These are phyloP conservation scores for Colletotrichum tanaceti DNA, from an alignment of 2,329 filamentous ascomycete species.

Conservation along the genomic window DNA sequence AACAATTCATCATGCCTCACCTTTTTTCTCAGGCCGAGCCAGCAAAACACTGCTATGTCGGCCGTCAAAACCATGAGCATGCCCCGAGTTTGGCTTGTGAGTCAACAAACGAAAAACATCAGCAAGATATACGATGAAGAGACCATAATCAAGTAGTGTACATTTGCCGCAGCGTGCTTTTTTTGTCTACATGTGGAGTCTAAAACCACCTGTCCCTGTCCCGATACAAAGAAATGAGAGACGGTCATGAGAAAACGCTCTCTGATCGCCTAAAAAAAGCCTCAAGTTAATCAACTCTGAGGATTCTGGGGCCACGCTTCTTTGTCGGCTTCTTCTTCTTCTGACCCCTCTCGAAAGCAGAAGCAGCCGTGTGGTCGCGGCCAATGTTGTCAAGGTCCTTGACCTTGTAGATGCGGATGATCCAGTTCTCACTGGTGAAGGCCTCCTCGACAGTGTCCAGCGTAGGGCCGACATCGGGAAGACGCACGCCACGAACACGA, in stretches of 20 bases:
- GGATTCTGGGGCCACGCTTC: constrained; percentile 76
- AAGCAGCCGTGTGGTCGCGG: constrained; percentile 79
- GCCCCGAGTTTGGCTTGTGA: background rate
- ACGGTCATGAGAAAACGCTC: constrained; percentile 24
- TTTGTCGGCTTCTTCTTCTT: constrained; percentile 85
- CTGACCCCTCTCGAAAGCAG: constrained; percentile 80
- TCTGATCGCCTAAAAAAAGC: background rate
- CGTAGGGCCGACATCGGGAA: constrained; percentile 87
- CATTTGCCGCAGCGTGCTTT: constrained; percentile 48
- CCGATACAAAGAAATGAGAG: constrained; percentile 38
- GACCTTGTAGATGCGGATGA: constrained; percentile 99
- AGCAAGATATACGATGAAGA: constrained; percentile 1
- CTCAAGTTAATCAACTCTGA: constrained; percentile 74
- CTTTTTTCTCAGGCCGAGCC: background rate
- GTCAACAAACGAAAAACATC: background rate
- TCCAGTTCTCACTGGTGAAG: constrained; percentile 99
- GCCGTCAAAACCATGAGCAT: background rate
- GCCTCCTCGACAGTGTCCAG: constrained; percentile 94
- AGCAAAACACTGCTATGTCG: background rate
- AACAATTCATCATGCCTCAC: background rate
- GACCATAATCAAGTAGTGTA: constrained; percentile 46
- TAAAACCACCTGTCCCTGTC: constrained; percentile 34
- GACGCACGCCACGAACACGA: constrained; percentile 82
- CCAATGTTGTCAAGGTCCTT: constrained; percentile 98
- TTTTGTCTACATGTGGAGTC: constrained; percentile 47